Evolutionary conservation across 2,329 filamentous ascomycete species (phyloP).

Genomic region (Beauveria sp.): DNA sequence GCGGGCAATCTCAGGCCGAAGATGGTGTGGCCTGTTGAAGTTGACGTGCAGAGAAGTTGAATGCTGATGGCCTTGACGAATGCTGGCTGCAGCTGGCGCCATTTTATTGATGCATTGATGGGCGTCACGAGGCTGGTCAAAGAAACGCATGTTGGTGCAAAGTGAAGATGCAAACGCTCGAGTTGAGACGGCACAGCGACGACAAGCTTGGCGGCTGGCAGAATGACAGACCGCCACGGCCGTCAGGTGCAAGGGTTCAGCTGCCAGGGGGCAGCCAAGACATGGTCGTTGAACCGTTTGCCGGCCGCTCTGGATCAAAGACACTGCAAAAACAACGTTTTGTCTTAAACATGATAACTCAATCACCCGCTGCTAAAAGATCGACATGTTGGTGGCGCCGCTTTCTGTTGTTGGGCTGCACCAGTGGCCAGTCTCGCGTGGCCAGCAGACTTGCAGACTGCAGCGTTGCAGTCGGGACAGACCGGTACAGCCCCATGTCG

Average conservation of each 20-base stretch:
- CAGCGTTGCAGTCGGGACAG: constrained; percentile 4
- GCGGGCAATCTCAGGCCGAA: not conserved
- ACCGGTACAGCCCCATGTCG: not conserved
- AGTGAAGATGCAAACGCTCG: not conserved
- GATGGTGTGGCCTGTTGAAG: not conserved
- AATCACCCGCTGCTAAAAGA: constrained; percentile 4
- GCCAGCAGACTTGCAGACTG: not conserved
- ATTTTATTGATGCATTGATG: not conserved
- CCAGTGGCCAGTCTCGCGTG: not conserved
- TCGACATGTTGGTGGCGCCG: constrained; percentile 2
- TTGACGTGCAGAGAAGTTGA: not conserved
- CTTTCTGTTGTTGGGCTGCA: not conserved
- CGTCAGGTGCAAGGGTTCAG: not conserved
- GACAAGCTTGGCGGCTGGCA: not conserved
- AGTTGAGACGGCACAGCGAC: not conserved
- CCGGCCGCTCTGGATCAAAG: not conserved
- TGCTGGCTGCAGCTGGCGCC: not conserved
- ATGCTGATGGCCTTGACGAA: not conserved
- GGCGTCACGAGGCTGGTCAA: not conserved
- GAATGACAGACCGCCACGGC: not conserved
- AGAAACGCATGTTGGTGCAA: not conserved
- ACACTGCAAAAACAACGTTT: not conserved
- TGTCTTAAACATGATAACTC: constrained; percentile 2
- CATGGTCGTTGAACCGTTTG: not conserved
- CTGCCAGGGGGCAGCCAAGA: not conserved